Base-by-base conservation (phyloP, 1,284 basidiomycete species). In the Fomitopsis pinicola region DNA sequence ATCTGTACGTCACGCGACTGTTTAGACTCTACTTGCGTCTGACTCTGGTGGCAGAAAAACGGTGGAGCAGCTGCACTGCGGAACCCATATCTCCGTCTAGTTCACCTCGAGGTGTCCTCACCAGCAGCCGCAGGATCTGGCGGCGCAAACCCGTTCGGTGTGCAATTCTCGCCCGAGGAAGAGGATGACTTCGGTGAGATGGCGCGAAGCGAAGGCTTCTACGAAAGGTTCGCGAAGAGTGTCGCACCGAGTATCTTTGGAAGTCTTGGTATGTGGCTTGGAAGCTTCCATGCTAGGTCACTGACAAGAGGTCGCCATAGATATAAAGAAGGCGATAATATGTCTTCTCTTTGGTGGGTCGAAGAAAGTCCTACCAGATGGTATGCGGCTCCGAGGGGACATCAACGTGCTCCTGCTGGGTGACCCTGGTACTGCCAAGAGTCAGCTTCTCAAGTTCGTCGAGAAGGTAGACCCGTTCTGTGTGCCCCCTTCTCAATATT, bases 201-300 rank as follows among this genome's bases (percentile, higher is more conserved):
- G 85, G 89, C 94, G 7, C 83, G 96, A 63, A 91, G 89, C 63
- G 92, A 95, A 52, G 89, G 87, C 17, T 91, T 99, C 69, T 99
- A 98, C 71, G 96, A 98, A 71, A 86, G 92, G 22, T 99, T 99
- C 74, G 88, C 97, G 0, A 86, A 85, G 67, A 97, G 94, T 71
- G 96, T 99, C 30, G 97, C 92, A 10, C 97, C 97, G 0, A 97
- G 94, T 84, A 99, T 99, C 69, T 99, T 88, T 72, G 97, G 97
- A 42, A 96, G 92, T 73, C 76, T 92, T 42, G 95, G 95, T 95
- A 61, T 59, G 85, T 56, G 36, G 26, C 35, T 44, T 52, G 38
- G 4, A 19, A 22, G 35, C 44, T 30, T 36, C 7, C 28, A 7
- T 36, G 12, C 52, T 19, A 38, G 26, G 36, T 33, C 42, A 38